These are phyloP conservation scores for Trichophyton verrucosum DNA, from an alignment of 2,329 filamentous ascomycete species.

Conservation along the genomic window DNA sequence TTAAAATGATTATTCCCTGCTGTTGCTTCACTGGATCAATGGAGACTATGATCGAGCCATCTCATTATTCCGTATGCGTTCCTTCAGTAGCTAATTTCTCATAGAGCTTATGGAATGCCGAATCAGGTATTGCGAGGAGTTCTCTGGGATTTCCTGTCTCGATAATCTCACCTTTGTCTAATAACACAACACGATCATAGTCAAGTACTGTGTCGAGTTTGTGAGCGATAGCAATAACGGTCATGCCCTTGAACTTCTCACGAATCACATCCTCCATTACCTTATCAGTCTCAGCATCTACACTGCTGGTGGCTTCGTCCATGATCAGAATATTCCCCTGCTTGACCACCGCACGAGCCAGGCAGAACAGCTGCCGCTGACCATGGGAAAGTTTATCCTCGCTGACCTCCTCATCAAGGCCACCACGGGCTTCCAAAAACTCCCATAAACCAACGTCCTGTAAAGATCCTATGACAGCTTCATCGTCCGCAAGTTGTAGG, in stretches of 20 bases:
- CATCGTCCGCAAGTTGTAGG: background rate
- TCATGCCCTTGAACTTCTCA: constrained; percentile 68
- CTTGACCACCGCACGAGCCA: constrained; percentile 83
- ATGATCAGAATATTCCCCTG: constrained; percentile 93
- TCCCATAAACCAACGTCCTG: constrained; percentile 4
- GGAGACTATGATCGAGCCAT: background rate
- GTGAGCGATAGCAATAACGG: constrained; percentile 96
- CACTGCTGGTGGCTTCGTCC: constrained; percentile 82
- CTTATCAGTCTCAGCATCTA: constrained; percentile 54
- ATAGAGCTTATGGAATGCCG: constrained; percentile 1
- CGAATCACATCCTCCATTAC: constrained; percentile 51
- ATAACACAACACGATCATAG: constrained; percentile 77
- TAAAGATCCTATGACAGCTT: background rate
- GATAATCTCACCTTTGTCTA: constrained; percentile 75
- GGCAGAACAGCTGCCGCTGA: constrained; percentile 82
- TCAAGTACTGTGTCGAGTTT: constrained; percentile 92
- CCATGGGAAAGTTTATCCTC: constrained; percentile 69
- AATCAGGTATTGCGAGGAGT: background rate
- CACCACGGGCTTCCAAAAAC: background rate
- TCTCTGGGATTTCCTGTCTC: constrained; percentile 35
- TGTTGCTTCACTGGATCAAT: no score
- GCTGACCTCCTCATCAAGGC: background rate
- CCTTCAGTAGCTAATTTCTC: background rate
- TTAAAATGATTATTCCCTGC: no score
- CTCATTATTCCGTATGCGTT: background rate